Evolutionary conservation across 805 yeast species (phyloP), one percentile per base, ranked within the genome.

Genomic region (Saturnispora galanensis): DNA sequence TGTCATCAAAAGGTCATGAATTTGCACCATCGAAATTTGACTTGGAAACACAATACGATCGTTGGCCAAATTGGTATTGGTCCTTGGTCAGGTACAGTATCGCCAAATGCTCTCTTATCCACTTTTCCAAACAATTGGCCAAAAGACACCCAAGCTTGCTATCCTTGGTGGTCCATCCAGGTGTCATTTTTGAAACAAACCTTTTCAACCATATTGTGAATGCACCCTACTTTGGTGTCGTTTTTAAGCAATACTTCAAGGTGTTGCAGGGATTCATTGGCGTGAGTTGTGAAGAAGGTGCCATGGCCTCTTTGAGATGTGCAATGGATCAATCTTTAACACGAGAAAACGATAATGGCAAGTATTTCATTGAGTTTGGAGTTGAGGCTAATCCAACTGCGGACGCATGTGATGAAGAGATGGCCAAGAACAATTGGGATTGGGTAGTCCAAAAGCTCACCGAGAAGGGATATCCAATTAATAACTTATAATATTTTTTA

Each of bases 61-160:
- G 70, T 54, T 56, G 56, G 33, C 95, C 96, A 3, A 75, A 80
- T 53, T 68, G 81, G 35, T 34, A 84, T 1, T 86, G 82, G 60
- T 78, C 93, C 0, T 80, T 88, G 84, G 66, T 84, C 46, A 65
- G 95, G 39, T 86, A 84, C 53, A 87, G 85, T 0, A 63, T 77
- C 61, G 84, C 93, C 11, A 86, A 86, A 56, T 76, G 84, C 0
- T 81, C 84, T 0, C 83, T 84, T 0, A 84, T 85, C 37, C 96
- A 86, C 52, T 74, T 78, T 55, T 73, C 78, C 55, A 77, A 77
- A 52, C 68, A 77, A 59, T 61, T 86, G 17, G 75, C 90, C 0
- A 65, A 76, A 33, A 71, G 79, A 47, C 71, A 84, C 56, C 93
- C 94, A 0, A 70, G 76, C 15, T 67, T 85, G 8, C 59, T 79